A percentile compares a stretch with the other conserved stretches of the same genome.
Evolutionary conservation across 768 basidiomycete species (phyloP).

Genomic region (Tulasnella sp.): DNA sequence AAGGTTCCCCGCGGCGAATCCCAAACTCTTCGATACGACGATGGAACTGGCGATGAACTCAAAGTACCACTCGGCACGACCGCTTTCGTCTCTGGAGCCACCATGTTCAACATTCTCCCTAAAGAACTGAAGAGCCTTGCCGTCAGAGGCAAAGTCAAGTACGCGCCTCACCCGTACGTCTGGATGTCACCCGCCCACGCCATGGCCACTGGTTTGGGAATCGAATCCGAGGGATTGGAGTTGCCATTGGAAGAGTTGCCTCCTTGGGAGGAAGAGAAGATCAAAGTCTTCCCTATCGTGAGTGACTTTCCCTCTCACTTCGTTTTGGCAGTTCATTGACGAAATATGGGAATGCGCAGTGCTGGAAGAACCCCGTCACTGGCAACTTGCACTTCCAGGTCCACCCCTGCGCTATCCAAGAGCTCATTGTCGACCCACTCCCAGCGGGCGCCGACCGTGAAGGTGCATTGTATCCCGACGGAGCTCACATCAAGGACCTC

Average conservation of each 20-base stretch:
- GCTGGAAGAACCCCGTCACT: slow-evolving; percentile 93
- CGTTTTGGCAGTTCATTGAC: not conserved
- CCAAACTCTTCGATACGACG: slow-evolving; percentile 78
- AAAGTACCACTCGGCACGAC: slow-evolving; percentile 85
- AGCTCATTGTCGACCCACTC: slow-evolving; percentile 73
- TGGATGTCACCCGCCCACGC: slow-evolving; percentile 85
- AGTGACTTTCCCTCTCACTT: not conserved
- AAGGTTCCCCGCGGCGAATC: slow-evolving; percentile 64
- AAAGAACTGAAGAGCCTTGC: slow-evolving; percentile 75
- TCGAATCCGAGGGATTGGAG: slow-evolving; percentile 78
- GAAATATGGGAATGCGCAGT: slow-evolving; percentile 41
- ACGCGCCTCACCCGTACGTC: slow-evolving; percentile 85
- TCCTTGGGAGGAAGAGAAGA: slow-evolving; percentile 74
- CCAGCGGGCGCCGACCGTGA: slow-evolving; percentile 61
- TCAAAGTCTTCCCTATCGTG: slow-evolving; percentile 73
- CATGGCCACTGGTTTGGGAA: slow-evolving; percentile 77
- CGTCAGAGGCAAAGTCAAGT: slow-evolving; percentile 72
- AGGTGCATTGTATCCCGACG: slow-evolving; percentile 80
- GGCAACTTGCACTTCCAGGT: slow-evolving; percentile 85
- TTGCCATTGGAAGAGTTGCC: slow-evolving; percentile 68
- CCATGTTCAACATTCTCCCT: slow-evolving; percentile 82
- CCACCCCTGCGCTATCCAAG: slow-evolving; percentile 74
- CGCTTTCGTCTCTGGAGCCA: slow-evolving; percentile 66
- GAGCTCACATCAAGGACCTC: slow-evolving; percentile 73
- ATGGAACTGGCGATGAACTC: slow-evolving; percentile 83